Percentiles rank a stretch among this genome's conserved stretches.
phyloP scores from a whole-genome alignment of 176 grass and related monocot species.

The Elymus sibiricus region DNA sequence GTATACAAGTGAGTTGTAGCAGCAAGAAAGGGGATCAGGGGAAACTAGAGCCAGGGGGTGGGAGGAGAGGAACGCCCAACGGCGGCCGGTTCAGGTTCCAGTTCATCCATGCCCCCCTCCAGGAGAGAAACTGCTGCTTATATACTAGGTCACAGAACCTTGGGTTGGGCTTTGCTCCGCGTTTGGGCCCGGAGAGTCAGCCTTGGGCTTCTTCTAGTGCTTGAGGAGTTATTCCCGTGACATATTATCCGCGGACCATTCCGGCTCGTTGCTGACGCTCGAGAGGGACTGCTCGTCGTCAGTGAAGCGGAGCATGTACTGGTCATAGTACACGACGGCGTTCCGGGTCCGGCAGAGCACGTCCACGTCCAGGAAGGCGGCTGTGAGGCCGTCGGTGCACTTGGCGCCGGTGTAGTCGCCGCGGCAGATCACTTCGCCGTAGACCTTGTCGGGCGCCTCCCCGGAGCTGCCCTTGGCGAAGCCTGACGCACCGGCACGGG shows the following conservation, averaged over 20 bases:
- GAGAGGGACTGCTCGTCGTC: neutral
- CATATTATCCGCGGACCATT: neutral
- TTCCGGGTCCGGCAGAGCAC: neutral
- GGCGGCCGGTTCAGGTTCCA: too few species aligned
- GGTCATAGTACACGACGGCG: slow-evolving; percentile 27
- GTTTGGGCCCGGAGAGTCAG: too few species aligned
- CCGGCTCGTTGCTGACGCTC: neutral
- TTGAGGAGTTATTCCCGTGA: too few species aligned
- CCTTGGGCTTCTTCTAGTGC: too few species aligned
- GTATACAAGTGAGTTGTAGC: too few species aligned
- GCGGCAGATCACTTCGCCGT: neutral
- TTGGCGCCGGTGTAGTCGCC: neutral
- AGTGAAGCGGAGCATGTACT: slow-evolving; percentile 35
- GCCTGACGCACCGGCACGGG: neutral
- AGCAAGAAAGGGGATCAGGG: too few species aligned
- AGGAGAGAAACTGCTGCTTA: too few species aligned
- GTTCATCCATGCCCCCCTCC: too few species aligned
- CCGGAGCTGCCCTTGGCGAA: neutral
- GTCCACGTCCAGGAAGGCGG: neutral
- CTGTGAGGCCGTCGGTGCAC: neutral
- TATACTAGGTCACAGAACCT: too few species aligned
- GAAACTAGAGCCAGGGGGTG: too few species aligned
- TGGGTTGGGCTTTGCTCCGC: too few species aligned
- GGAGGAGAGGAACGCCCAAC: too few species aligned
- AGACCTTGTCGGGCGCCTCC: neutral